Percentiles rank a stretch among this genome's conserved stretches.
Evolutionary conservation across 306 rosid genomes (phyloP).

Genomic region (Abrus pulchellus): DNA sequence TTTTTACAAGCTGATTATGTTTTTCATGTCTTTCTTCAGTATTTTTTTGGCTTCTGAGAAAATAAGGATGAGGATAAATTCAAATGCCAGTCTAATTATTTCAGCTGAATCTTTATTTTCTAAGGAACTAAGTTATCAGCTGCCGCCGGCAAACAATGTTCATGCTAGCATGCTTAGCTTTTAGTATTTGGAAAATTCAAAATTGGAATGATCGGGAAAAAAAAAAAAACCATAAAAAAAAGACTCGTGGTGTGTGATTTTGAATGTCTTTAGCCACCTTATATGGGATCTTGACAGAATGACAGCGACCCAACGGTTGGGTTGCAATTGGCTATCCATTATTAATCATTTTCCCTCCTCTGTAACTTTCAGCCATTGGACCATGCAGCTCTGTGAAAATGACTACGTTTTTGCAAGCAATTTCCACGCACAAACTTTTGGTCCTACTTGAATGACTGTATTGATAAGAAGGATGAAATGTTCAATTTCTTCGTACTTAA

Average conservation of each 20-base stretch:
- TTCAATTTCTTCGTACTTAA: slow-evolving; percentile 24
- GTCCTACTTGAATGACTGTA: background rate
- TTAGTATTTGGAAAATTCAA: slow-evolving; percentile 5
- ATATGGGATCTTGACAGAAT: slow-evolving; percentile 6
- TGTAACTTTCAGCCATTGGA: slow-evolving; percentile 20
- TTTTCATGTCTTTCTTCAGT: slow-evolving; percentile 20
- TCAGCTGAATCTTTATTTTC: background rate
- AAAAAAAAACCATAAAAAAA: background rate
- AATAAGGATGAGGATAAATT: slow-evolving; percentile 1
- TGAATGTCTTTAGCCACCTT: slow-evolving; percentile 28
- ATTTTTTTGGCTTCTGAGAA: background rate
- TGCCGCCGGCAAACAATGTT: background rate
- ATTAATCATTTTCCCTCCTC: background rate
- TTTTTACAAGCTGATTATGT: background rate
- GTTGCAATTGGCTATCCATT: slow-evolving; percentile 21
- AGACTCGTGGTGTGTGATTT: background rate
- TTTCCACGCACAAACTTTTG: slow-evolving; percentile 8
- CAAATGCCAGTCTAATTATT: background rate
- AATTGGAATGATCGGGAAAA: background rate
- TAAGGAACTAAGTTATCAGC: background rate
- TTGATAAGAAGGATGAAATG: slow-evolving; percentile 19
- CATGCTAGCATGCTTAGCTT: slow-evolving; percentile 15
- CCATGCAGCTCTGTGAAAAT: background rate
- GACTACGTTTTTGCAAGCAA: slow-evolving; percentile 4
- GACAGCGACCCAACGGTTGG: slow-evolving; percentile 33